Evolutionary conservation across 179 eudicot genomes (phyloP).

Genomic region (Carnegiea gigantea): DNA sequence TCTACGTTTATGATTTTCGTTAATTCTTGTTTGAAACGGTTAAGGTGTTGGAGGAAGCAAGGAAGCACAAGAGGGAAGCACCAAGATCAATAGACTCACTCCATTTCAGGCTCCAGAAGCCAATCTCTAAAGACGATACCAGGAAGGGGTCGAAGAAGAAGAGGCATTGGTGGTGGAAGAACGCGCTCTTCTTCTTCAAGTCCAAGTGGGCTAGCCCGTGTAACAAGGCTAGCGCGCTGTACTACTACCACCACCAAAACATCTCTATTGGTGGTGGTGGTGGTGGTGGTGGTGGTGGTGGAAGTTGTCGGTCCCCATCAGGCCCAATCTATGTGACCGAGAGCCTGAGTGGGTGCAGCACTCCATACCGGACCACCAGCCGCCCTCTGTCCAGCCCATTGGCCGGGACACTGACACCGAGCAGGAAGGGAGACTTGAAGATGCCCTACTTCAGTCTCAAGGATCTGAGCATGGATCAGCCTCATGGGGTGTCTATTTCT

Average conservation of each 20-base stretch:
- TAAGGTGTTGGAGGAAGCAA: slow-evolving; percentile 81
- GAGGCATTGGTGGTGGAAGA: slow-evolving; percentile 41
- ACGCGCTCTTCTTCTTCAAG: slow-evolving; percentile 32
- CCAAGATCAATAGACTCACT: slow-evolving; percentile 47
- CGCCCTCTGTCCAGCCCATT: slow-evolving; percentile 53
- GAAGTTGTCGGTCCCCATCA: slow-evolving; percentile 38
- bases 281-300: background rate
- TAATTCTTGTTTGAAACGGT: background rate
- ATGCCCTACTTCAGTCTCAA: slow-evolving; percentile 68
- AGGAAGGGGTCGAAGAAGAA: slow-evolving; percentile 29
- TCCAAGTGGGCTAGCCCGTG: slow-evolving; percentile 36
- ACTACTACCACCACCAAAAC: slow-evolving; percentile 14
- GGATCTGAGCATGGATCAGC: slow-evolving; percentile 60
- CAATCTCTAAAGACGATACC: slow-evolving; percentile 60
- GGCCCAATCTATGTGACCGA: slow-evolving; percentile 69
- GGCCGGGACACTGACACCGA: slow-evolving; percentile 30
- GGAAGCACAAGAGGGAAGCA: slow-evolving; percentile 51
- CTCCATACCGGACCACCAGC: slow-evolving; percentile 49
- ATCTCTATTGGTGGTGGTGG: background rate
- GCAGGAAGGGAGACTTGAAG: slow-evolving; percentile 43
- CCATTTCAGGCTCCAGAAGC: slow-evolving; percentile 84
- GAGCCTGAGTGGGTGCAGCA: slow-evolving; percentile 49
- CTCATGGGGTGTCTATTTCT: slow-evolving; percentile 37
- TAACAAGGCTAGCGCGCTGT: slow-evolving; percentile 27
- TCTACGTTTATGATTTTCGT: background rate